Evolutionary conservation across 2,329 filamentous ascomycete species (phyloP).

Genomic region (Fusarium ambrosium): DNA sequence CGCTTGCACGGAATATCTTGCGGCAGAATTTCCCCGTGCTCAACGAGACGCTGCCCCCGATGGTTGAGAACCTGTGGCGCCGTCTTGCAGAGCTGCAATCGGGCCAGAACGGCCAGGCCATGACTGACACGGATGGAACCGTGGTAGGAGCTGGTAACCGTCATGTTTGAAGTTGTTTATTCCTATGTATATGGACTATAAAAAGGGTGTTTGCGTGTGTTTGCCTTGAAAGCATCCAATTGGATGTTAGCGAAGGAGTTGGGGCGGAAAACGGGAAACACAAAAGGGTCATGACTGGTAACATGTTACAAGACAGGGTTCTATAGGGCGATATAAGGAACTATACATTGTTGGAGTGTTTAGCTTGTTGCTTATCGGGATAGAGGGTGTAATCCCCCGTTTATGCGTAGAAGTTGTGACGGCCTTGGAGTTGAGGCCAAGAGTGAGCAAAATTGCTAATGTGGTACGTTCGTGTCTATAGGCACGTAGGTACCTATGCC

Average conservation of each 20-base stretch:
- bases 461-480: not conserved
- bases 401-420: not conserved
- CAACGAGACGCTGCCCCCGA: slow-evolving; percentile 37
- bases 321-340: not conserved
- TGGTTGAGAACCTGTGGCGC: slow-evolving; percentile 39
- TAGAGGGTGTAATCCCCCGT: not conserved
- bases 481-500: no score
- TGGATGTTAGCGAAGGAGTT: slow-evolving; percentile 42
- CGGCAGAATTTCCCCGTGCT: slow-evolving; percentile 38
- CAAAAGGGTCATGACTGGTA: slow-evolving; percentile 1
- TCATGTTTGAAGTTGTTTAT: not conserved
- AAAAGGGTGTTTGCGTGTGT: not conserved
- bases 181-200: not conserved
- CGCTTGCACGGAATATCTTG: slow-evolving; percentile 31
- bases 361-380: not conserved
- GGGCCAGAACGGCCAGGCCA: not conserved
- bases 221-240: slow-evolving; percentile 8
- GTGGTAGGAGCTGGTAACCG: not conserved
- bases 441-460: not conserved
- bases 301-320: not conserved
- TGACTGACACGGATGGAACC: not conserved
- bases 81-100: slow-evolving; percentile 37
- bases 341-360: not conserved
- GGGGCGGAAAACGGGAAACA: slow-evolving; percentile 17
- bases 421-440: not conserved